These are phyloP conservation scores for Pogostemon cablin DNA, from an alignment of 257 asterid genomes.

Conservation along the genomic window DNA sequence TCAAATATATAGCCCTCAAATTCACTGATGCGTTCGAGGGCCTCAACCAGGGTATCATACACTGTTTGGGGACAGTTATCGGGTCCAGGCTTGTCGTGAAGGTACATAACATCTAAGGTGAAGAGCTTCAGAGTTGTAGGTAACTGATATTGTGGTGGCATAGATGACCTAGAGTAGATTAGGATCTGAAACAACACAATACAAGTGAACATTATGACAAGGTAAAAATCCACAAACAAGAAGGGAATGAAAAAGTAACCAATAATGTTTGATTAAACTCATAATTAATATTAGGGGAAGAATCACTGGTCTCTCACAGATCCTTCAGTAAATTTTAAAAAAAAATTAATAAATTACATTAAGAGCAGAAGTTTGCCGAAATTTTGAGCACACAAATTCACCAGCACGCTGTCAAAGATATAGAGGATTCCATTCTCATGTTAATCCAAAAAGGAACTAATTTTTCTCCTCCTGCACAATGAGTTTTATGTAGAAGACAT, in stretches of 20 bases:
- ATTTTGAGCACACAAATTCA: not conserved
- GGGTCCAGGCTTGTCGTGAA: constrained; percentile 95
- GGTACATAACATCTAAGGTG: constrained; percentile 88
- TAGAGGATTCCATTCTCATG: not conserved
- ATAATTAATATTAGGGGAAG: not conserved
- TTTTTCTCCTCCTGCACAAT: constrained; percentile 1
- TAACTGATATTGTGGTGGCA: constrained; percentile 64
- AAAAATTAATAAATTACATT: too few relatives aligned
- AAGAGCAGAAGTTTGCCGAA: not conserved
- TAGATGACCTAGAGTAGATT: constrained; percentile 84
- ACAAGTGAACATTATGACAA: constrained; percentile 19
- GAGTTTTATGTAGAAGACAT: not conserved
- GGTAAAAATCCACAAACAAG: not conserved
- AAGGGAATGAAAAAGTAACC: not conserved
- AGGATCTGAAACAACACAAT: constrained; percentile 56
- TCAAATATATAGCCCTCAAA: constrained; percentile 85
- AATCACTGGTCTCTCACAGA: not conserved
- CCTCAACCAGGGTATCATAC: constrained; percentile 87
- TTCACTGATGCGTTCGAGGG: constrained; percentile 77
- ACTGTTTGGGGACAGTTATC: constrained; percentile 90
- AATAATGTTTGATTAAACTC: not conserved
- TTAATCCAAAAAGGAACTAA: not conserved
- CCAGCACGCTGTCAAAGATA: not conserved
- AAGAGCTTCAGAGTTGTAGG: constrained; percentile 69
- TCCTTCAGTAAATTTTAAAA: not conserved